A percentile compares a stretch with the other conserved stretches of the same genome.
These are phyloP conservation scores for Fraxinus nigra DNA, from an alignment of 305 asterid species.

Conservation along the genomic window DNA sequence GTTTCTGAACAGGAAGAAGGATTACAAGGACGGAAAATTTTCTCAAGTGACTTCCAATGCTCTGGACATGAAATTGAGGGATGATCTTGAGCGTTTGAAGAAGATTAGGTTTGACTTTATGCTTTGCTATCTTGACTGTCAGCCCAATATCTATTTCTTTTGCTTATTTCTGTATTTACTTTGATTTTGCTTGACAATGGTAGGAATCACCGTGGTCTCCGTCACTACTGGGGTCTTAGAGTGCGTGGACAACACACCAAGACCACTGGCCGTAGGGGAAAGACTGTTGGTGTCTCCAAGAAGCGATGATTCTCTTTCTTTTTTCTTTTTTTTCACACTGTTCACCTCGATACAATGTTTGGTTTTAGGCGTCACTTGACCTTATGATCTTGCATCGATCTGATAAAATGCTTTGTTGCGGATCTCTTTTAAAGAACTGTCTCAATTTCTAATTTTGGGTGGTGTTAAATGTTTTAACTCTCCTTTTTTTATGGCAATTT, in stretches of 20 bases:
- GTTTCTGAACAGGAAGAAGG: conserved; percentile 34
- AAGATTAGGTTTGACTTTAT: conserved; percentile 24
- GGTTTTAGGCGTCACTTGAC: neutral
- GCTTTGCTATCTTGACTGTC: neutral
- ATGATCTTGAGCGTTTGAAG: conserved; percentile 34
- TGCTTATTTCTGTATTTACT: neutral
- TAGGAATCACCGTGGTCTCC: conserved; percentile 43
- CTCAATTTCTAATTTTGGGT: neutral
- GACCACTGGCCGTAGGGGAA: conserved; percentile 42
- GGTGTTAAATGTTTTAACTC: neutral
- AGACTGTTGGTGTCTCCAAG: conserved; percentile 46
- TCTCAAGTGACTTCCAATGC: conserved; percentile 35
- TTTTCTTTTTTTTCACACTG: neutral
- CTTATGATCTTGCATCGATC: neutral
- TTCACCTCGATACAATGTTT: neutral
- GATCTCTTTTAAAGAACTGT: neutral
- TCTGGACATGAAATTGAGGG: conserved; percentile 33
- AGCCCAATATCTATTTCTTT: neutral
- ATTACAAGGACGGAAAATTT: conserved; percentile 32
- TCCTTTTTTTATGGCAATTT: neutral
- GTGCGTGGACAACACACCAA: conserved; percentile 44
- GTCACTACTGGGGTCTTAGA: conserved; percentile 44
- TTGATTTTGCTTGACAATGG: neutral
- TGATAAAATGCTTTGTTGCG: neutral
- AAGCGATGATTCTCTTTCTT: conserved; percentile 13